Conservation (phyloP, 768 basidiomycete genomes). For the Tubosaeta brunneosetosa region DNA sequence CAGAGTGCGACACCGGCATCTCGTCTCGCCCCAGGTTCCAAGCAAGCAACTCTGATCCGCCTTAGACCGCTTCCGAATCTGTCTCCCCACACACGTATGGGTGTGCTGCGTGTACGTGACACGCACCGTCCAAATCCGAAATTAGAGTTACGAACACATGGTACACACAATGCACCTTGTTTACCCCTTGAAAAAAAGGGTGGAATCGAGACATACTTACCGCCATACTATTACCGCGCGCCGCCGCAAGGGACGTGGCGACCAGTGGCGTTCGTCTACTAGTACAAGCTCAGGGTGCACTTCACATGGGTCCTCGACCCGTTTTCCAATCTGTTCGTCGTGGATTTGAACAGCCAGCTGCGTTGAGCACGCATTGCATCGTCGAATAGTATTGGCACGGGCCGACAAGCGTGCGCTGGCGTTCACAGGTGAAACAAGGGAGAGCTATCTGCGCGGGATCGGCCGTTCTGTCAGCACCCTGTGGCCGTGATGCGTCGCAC, state of each 20-base stretch:
- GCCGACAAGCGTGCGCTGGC: background rate
- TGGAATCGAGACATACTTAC: background rate
- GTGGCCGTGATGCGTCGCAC: background rate
- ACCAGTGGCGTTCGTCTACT: background rate
- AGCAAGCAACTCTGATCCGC: background rate
- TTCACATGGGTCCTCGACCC: background rate
- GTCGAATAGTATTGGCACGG: background rate
- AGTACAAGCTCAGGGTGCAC: background rate
- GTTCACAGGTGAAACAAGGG: background rate
- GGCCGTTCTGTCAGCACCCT: background rate
- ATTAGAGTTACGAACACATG: background rate
- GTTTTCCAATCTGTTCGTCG: background rate
- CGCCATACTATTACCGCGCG: background rate
- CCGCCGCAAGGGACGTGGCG: background rate
- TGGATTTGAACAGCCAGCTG: background rate
- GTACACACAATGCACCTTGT: background rate
- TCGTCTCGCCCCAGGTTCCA: background rate
- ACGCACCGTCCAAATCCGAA: background rate
- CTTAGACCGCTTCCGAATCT: background rate
- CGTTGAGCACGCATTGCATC: background rate
- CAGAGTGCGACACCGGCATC: background rate
- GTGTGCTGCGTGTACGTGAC: background rate
- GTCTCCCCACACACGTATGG: background rate
- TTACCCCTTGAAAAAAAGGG: background rate
- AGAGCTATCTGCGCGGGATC: background rate